Evolutionary conservation across 1,284 basidiomycete genomes (phyloP).

Genomic region (Marasmius fiardii): DNA sequence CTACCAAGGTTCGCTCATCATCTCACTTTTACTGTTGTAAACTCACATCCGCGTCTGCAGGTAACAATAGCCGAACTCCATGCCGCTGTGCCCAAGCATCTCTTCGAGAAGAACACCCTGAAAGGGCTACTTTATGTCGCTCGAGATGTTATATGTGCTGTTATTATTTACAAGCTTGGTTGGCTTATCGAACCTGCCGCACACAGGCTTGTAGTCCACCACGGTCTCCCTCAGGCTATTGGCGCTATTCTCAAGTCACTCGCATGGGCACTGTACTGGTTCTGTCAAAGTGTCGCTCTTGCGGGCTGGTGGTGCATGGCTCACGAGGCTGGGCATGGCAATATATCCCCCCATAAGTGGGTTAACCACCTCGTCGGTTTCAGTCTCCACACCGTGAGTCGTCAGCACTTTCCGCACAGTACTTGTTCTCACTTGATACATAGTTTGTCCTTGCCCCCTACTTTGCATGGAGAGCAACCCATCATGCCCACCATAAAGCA

Average conservation of each 20-base stretch:
- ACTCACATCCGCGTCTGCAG: slow-evolving; percentile 22
- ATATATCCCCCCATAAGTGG: slow-evolving; percentile 30
- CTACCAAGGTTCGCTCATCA: slow-evolving; percentile 6
- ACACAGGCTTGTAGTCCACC: slow-evolving; percentile 21
- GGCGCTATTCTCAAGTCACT: slow-evolving; percentile 38
- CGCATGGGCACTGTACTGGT: slow-evolving; percentile 61
- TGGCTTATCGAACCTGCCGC: slow-evolving; percentile 52
- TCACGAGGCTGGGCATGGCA: slow-evolving; percentile 54
- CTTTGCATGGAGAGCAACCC: slow-evolving; percentile 48
- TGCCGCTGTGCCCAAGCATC: slow-evolving; percentile 53
- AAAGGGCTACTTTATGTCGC: slow-evolving; percentile 57
- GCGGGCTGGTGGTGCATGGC: slow-evolving; percentile 52
- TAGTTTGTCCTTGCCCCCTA: slow-evolving; percentile 28
- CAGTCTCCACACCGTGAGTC: slow-evolving; percentile 11
- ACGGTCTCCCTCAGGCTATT: slow-evolving; percentile 24
- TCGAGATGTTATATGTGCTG: slow-evolving; percentile 53
- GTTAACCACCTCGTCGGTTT: slow-evolving; percentile 13
- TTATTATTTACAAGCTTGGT: slow-evolving; percentile 54
- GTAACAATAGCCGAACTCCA: slow-evolving; percentile 45
- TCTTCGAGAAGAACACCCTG: slow-evolving; percentile 67
- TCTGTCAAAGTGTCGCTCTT: slow-evolving; percentile 61
- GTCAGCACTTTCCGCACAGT: not conserved
- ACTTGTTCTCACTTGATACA: not conserved
- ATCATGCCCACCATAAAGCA: slow-evolving; percentile 51
- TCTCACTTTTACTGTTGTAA: not conserved